These are phyloP conservation scores for Russula compacta DNA, from an alignment of 768 basidiomycete species.

Conservation along the genomic window DNA sequence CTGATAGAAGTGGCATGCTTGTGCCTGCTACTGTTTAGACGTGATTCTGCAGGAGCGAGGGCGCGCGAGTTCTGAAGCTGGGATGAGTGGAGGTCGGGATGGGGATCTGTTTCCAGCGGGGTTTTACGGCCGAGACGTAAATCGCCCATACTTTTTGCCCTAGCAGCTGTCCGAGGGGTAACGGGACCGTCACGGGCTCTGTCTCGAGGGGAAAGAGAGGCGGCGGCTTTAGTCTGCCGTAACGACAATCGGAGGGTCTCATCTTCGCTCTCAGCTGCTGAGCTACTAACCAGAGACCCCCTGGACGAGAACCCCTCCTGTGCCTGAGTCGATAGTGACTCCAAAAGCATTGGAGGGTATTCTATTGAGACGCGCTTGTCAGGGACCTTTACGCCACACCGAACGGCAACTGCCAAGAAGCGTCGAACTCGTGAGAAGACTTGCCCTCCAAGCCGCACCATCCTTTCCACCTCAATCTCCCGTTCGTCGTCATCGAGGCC, in stretches of 20 bases:
- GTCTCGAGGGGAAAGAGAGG: slow-evolving; percentile 9
- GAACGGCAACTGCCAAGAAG: slow-evolving; percentile 69
- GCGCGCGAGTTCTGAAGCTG: background rate
- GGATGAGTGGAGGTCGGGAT: slow-evolving; percentile 25
- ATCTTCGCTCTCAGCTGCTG: slow-evolving; percentile 12
- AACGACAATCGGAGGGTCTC: slow-evolving; percentile 9
- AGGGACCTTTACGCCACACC: slow-evolving; percentile 67
- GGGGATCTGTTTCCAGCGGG: slow-evolving; percentile 31
- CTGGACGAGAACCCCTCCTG: slow-evolving; percentile 5
- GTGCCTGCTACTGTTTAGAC: slow-evolving; percentile 17
- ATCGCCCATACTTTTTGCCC: slow-evolving; percentile 48
- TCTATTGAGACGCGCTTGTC: slow-evolving; percentile 15
- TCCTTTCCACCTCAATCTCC: slow-evolving; percentile 53
- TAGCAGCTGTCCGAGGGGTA: slow-evolving; percentile 29
- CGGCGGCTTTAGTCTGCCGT: slow-evolving; percentile 18
- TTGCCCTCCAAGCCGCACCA: slow-evolving; percentile 74
- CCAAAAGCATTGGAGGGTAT: slow-evolving; percentile 13
- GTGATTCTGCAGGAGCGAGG: slow-evolving; percentile 13
- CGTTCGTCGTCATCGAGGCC: slow-evolving; percentile 42
- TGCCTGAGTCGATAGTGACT: slow-evolving; percentile 16
- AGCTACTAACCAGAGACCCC: slow-evolving; percentile 3
- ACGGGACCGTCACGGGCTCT: slow-evolving; percentile 6
- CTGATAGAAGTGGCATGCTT: slow-evolving; percentile 43
- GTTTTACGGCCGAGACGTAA: slow-evolving; percentile 31
- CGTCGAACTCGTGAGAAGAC: slow-evolving; percentile 73